Base-by-base conservation (phyloP, 2,329 filamentous ascomycete genomes). In the Eutypa lata region DNA sequence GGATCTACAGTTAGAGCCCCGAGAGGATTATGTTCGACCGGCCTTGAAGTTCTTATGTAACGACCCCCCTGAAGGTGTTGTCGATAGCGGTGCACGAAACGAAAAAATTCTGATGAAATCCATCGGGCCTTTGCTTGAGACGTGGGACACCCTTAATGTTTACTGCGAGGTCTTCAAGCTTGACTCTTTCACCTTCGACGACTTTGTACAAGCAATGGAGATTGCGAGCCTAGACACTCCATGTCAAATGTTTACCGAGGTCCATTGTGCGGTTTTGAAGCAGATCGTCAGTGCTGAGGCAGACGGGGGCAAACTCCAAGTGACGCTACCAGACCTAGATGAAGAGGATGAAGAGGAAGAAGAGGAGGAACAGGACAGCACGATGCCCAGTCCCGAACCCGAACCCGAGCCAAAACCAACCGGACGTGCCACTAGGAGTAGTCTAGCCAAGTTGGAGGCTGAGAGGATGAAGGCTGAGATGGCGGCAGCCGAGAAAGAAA, bases 131-230 rank as follows among this genome's bases (percentile, higher is more conserved):
- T 75, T 97, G 16, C 74, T 99, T 22, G 93, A 97, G 71, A 90
- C 90, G 0, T 99, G 94, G 94, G 91, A 97, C 63, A 97, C 92
- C 0, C 79, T 99, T 33, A 99, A 97, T 64, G 93, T 99, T n/a
- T 97, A 97, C 67, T 96, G 91, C 66, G 91, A 96, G 65, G 88
- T 97, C 18, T 96, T 96, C 66, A 84, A 90, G 65, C 79, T 99
- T 24, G 94, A 99, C 70, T 97, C 93, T 0, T 99, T 99, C 67
- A 97, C 93, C 0, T 95, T 97, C 64, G 94, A 99, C 68, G 94
- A 99, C 69, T 97, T 92, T 64, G 80, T 96, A 4, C 89, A 97
- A 67, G 88, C 92, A 0, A 86, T 99, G 78, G 81, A 86, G 47
- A 87, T 92, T 53, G 82, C 88, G 0, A 91, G 86, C 0, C 82